These are phyloP conservation scores for Luvunga scandens DNA, from an alignment of 345 rosid genomes.

Conservation along the genomic window DNA sequence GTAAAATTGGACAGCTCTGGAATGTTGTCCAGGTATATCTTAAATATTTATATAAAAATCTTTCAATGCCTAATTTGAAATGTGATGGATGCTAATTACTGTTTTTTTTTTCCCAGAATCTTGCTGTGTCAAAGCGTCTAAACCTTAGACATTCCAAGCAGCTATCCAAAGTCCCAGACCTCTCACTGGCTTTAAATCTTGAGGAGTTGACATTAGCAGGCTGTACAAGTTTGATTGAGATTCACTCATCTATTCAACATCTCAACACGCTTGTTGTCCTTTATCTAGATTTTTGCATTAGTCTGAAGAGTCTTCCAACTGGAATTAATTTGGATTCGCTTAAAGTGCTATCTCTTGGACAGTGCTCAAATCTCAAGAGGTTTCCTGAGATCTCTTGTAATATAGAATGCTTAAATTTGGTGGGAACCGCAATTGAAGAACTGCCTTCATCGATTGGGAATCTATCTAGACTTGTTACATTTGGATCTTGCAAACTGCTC, in stretches of 20 bases:
- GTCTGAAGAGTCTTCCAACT: slow-evolving; percentile 21
- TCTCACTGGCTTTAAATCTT: slow-evolving; percentile 22
- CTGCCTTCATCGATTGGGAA: too few relatives aligned
- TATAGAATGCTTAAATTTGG: accelerated
- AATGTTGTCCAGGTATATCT: too few relatives aligned
- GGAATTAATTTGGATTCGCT: too few relatives aligned
- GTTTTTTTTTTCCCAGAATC: not conserved
- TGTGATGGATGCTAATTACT: not conserved
- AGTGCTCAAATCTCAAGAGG: too few relatives aligned
- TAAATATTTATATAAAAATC: too few relatives aligned
- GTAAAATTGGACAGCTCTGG: too few relatives aligned
- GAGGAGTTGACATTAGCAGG: slow-evolving; percentile 15
- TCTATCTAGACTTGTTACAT: too few relatives aligned
- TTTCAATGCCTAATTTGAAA: too few relatives aligned
- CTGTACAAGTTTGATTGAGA: slow-evolving; percentile 18
- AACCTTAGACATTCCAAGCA: slow-evolving; percentile 21
- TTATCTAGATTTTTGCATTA: not conserved
- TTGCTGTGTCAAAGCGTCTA: slow-evolving; percentile 3
- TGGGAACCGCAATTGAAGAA: too few relatives aligned
- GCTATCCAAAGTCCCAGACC: slow-evolving; percentile 8
- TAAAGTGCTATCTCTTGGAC: accelerated
- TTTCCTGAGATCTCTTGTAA: too few relatives aligned
- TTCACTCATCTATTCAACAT: not conserved
- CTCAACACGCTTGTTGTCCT: slow-evolving; percentile 18
- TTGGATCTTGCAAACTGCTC: accelerated